Conservation (phyloP, 2,329 filamentous ascomycete species). For the Colletotrichum shisoi region DNA sequence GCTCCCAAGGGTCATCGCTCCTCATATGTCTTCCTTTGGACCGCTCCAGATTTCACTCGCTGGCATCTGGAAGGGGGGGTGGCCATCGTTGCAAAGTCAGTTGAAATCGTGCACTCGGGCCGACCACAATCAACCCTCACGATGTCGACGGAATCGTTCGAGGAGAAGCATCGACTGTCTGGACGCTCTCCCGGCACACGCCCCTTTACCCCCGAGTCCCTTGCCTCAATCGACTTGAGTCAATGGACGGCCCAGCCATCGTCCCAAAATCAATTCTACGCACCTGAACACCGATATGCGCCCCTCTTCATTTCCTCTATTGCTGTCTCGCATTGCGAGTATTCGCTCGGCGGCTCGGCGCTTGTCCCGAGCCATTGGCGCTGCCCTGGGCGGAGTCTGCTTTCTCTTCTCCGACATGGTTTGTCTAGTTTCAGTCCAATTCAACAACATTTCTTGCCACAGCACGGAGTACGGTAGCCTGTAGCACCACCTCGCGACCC, state of each 20-base stretch:
- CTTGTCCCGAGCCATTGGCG: constrained; percentile 7
- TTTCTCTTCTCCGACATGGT: not conserved
- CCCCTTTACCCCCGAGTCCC: not conserved
- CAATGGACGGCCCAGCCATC: not conserved
- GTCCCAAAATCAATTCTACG: not conserved
- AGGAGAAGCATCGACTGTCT: not conserved
- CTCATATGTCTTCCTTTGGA: constrained; percentile 20
- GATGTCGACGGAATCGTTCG: constrained; percentile 6
- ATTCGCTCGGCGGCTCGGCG: constrained; percentile 25
- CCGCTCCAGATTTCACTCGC: constrained; percentile 18
- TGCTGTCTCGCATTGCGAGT: constrained; percentile 9
- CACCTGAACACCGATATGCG: constrained; percentile 4
- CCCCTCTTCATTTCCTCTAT: constrained; percentile 28
- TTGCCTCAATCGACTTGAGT: not conserved
- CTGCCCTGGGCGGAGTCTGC: not conserved
- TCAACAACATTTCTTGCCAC: not conserved
- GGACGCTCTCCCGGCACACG: not conserved
- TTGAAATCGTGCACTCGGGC: not conserved
- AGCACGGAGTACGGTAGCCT: too few species aligned
- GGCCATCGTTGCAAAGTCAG: constrained; percentile 13
- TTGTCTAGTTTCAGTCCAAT: not conserved
- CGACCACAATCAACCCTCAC: not conserved
- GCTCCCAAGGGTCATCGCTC: constrained; percentile 13
- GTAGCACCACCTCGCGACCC: not conserved
- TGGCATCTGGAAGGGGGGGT: constrained; percentile 1